Base-by-base conservation (phyloP, 2,329 filamentous ascomycete genomes). In the Colletotrichum costaricense region DNA sequence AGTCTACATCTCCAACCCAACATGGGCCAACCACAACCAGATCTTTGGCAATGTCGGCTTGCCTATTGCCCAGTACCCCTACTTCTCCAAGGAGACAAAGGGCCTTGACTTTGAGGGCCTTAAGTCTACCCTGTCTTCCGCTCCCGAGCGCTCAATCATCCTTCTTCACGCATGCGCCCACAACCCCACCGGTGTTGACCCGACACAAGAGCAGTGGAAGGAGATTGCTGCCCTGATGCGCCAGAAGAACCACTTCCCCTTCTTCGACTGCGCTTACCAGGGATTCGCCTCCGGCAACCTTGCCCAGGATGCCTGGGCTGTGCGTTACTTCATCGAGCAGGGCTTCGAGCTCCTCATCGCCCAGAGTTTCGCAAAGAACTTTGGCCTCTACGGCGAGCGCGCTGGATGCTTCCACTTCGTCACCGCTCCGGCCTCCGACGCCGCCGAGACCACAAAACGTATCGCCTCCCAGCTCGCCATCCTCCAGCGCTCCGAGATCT, bases 1-100 rank as follows among this genome's bases (percentile, higher is more conserved):
- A 73, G 91, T 97, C 85, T 98, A 98, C 89, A 88, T 98, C 83
- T 98, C 95, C 80, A 94, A 93, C 83, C 97, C 97, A 66, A 99
- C 97, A 75, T 99, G 97, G 97, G 95, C 94, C 78, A 99, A 99
- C 87, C 97, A 99, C 91, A 93, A 97, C 87, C 97, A 98, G 85
- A 98, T 99, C 88, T 98, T 99, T 87, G 90, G 88, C 84, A 98
- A 98, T 81, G 95, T 98, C 80, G 89, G 90, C 78, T 88, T 98
- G 35, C 86, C 91, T 42, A 90, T 95, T 78, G 92, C 92, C 77
- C 91, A 91, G 76, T 99, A 99, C 86, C 97, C 96, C 63, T 99
- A 99, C 89, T 99, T 98, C 87, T 93, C 92, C 83, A 91, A 94
- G 82, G 82, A 93, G 81, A 98, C 95, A 76, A 95, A 95, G 82